Conservation (phyloP, 2,329 filamentous ascomycete genomes). For the Curvularia lunata region DNA sequence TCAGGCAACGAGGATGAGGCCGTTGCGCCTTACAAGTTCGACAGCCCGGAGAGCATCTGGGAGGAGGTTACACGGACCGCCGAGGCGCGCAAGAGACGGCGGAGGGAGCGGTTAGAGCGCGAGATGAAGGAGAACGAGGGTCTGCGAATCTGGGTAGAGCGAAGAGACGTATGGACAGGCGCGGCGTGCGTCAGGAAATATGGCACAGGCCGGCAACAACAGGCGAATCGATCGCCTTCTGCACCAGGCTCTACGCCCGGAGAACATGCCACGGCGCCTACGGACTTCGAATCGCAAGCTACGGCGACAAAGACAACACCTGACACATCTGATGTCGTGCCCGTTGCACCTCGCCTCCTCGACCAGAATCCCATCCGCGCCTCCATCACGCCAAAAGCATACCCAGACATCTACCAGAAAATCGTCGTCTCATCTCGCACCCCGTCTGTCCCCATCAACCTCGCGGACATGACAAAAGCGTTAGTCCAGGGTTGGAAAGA, state of each 20-base stretch:
- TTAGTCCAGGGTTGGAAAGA: conserved; percentile 92
- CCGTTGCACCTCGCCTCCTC: conserved; percentile 75
- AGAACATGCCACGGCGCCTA: conserved; percentile 14
- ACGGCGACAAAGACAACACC: conserved; percentile 9
- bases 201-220: conserved; percentile 18
- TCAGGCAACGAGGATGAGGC: conserved; percentile 35
- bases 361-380: conserved; percentile 76
- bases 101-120: conserved; percentile 46
- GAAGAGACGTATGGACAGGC: conserved; percentile 85
- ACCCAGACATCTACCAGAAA: conserved; percentile 87
- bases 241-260: conserved; percentile 17
- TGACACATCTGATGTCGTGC: conserved; percentile 60
- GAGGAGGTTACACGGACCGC: conserved; percentile 42
- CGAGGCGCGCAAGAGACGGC: conserved; percentile 46
- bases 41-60: conserved; percentile 54
- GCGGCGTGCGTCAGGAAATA: conserved; percentile 61
- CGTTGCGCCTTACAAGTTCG: conserved; percentile 50
- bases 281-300: conserved; percentile 15
- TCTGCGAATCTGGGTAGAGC: conserved; percentile 76
- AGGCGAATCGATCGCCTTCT: conserved; percentile 3
- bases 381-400: conserved; percentile 74
- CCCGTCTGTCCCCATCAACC: conserved; percentile 86
- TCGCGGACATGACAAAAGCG: conserved; percentile 77
- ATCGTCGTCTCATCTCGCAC: conserved; percentile 80
- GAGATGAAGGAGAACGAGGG: conserved; percentile 76